Base-by-base conservation (phyloP, 331 rosid species). In the Quercus phellos region DNA sequence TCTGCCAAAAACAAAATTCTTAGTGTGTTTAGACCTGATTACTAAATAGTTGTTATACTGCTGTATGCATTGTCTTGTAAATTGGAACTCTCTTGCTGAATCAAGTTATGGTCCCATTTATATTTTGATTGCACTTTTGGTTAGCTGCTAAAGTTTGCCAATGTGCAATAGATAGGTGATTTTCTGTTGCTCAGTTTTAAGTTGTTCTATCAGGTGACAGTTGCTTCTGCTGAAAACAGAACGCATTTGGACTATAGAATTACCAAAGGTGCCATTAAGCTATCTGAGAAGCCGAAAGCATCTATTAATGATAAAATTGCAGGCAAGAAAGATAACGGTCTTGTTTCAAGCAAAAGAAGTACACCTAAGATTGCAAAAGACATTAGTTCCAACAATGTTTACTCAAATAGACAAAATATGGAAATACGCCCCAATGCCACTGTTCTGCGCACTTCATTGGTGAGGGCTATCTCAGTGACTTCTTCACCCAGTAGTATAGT, bases 151-250 rank as follows among this genome's bases (percentile, higher is more conserved):
- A 17, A n/a, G 14, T 21, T 63, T 38, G 19, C 75, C 24, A 34
- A 6, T 55, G 19, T 66, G 9, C 46, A 27, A 60, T 24, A 60
- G 35, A 71, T 63, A 70, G 29, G 18, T 56, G 55, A 26, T 74
- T 43, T 4, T 11, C 38, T 30, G 73, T 12, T 32, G 12, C 3
- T 58, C 24, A 67, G 10, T 26, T 35, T 56, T 24, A 32, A 43
- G 32, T 74, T 24, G 24, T 76, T 83, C 35, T 42, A 8, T 18
- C 60, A 83, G 87, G 84, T 24, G 6, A 46, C 50, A 43, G 72
- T 11, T 38, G 46, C 72, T 71, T 72, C 24, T 18, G 24, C 68
- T 7, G 34, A 24, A 34, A 80, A 76, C 50, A 76, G 54, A 51
- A 38, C 76, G 17, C 68, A 51, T 16, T 13, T 42, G 54, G 74